Conservation (phyloP, 768 basidiomycete species). For the Russula virescens region DNA sequence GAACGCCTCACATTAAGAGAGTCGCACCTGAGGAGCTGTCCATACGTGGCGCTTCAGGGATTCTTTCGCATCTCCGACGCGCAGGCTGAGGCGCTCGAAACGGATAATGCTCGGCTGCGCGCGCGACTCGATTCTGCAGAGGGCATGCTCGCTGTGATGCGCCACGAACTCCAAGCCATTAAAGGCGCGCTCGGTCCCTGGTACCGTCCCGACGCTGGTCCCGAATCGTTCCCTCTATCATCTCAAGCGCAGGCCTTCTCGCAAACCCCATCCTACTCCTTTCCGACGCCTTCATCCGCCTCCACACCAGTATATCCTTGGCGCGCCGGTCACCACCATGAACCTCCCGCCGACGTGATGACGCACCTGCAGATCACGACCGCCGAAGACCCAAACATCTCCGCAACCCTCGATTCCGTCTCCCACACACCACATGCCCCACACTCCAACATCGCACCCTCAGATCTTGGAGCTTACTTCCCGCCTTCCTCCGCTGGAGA, state of each 20-base stretch:
- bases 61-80: constrained; percentile 44
- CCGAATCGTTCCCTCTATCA: neutral
- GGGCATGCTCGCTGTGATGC: constrained; percentile 43
- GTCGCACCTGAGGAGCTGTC: constrained; percentile 40
- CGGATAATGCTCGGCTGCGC: constrained; percentile 62
- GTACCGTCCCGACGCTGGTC: constrained; percentile 37
- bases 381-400: constrained; percentile 1
- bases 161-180: constrained; percentile 51
- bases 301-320: neutral
- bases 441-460: neutral
- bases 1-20: constrained; percentile 33
- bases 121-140: constrained; percentile 56
- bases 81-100: constrained; percentile 37
- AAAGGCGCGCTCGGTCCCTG: constrained; percentile 62
- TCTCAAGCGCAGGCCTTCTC: neutral
- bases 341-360: constrained; percentile 8
- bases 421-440: neutral
- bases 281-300: constrained; percentile 4
- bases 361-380: neutral
- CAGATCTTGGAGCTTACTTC: constrained; percentile 24
- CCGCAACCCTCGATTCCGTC: constrained; percentile 2
- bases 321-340: constrained; percentile 3
- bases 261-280: neutral
- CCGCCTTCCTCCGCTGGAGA: constrained; percentile 10
- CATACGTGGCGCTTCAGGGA: constrained; percentile 57